Evolutionary conservation across 495 filamentous ascomycete species (phyloP).

Genomic region (Penicillium subrubescens): DNA sequence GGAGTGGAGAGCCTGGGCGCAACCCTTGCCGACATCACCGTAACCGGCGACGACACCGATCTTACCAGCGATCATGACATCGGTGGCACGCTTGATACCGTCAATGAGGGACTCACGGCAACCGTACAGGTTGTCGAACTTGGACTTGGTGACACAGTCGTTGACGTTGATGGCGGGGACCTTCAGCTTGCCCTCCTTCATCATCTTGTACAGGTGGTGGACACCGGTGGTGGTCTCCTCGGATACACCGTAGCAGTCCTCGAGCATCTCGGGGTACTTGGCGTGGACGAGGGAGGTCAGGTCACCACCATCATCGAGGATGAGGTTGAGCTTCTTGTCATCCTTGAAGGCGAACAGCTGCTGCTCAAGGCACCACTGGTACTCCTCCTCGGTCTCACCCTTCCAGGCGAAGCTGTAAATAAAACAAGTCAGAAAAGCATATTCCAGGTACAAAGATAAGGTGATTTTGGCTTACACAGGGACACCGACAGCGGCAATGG

Average conservation of each 20-base stretch:
- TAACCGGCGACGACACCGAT: constrained; percentile 95
- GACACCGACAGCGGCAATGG: constrained; percentile 90
- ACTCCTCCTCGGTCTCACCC: constrained; percentile 99
- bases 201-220: constrained; percentile 97
- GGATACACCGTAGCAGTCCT: constrained; percentile 96
- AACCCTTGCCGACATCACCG: constrained; percentile 99
- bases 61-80: constrained; percentile 99
- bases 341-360: constrained; percentile 96
- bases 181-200: constrained; percentile 88
- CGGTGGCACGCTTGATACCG: constrained; percentile 99
- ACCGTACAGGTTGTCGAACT: constrained; percentile 99
- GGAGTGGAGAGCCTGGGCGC: constrained; percentile 88
- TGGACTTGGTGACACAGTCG: constrained; percentile 98
- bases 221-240: constrained; percentile 99
- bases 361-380: constrained; percentile 99
- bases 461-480: constrained; percentile 66
- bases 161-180: constrained; percentile 99
- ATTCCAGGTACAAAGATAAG: too few species aligned
- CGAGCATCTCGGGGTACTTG: constrained; percentile 97
- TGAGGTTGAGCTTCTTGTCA: constrained; percentile 93
- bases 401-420: constrained; percentile 88
- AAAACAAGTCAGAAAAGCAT: constrained; percentile 1
- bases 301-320: constrained; percentile 98
- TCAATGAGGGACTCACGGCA: constrained; percentile 98
- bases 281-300: constrained; percentile 93